These are phyloP conservation scores for Coelastrella sp. DNA, from an alignment of 139 green algal genomes.

Conservation along the genomic window DNA sequence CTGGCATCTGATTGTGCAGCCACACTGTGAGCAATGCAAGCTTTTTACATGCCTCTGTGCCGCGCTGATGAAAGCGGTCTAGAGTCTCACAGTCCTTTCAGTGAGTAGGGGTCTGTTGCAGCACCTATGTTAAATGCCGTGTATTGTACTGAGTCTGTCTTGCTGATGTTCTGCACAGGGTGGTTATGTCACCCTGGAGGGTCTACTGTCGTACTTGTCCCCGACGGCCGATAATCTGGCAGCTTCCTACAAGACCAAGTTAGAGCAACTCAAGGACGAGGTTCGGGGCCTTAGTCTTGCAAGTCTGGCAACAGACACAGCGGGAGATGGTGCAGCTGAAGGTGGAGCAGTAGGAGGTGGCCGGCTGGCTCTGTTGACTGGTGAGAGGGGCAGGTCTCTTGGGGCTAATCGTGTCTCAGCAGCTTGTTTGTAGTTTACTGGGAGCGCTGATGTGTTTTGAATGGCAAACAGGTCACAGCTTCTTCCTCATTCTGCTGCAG, in stretches of 20 bases:
- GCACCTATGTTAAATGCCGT: neutral
- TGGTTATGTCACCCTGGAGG: conserved; percentile 66
- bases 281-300: conserved; percentile 74
- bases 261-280: conserved; percentile 52
- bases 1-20: too few species aligned
- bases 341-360: neutral
- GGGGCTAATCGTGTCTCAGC: too few species aligned
- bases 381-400: too few species aligned
- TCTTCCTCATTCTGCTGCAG: too few species aligned
- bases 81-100: too few species aligned
- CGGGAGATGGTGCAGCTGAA: neutral
- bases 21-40: too few species aligned
- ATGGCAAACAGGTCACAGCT: too few species aligned
- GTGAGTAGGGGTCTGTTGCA: too few species aligned
- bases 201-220: conserved; percentile 71
- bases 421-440: neutral
- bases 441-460: too few species aligned
- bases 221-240: conserved; percentile 66
- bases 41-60: too few species aligned
- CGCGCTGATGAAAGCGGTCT: too few species aligned
- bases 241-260: conserved; percentile 39
- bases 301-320: conserved; percentile 54
- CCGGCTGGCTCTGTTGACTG: neutral
- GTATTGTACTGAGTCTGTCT: neutral
- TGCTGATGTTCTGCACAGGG: too few species aligned